A percentile compares a stretch with the other conserved stretches of the same genome.
Evolutionary conservation across 164 flowering plant species (phyloP).

Genomic region (Kingdonia uniflora): DNA sequence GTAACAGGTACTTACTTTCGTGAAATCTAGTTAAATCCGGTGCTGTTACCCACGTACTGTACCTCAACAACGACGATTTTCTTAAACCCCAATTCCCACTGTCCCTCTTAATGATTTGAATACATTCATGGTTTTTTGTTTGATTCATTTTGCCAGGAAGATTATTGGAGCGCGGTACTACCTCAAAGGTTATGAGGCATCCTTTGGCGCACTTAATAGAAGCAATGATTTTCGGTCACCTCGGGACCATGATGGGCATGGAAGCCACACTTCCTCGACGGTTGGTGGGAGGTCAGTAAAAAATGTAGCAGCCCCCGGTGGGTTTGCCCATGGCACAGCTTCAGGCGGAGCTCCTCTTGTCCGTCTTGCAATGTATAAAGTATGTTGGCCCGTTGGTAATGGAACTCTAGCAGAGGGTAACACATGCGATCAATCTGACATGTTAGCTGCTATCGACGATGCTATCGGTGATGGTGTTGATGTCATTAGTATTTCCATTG

Average conservation of each 20-base stretch:
- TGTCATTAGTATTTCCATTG: conserved; percentile 75
- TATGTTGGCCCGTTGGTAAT: conserved; percentile 67
- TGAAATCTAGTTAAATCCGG: too few relatives aligned
- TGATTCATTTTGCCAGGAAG: conserved; percentile 53
- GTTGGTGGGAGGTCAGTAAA: conserved; percentile 51
- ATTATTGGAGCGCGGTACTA: conserved; percentile 83
- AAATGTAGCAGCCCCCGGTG: conserved; percentile 48
- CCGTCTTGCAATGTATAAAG: conserved; percentile 85
- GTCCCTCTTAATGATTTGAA: too few relatives aligned
- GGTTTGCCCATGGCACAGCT: conserved; percentile 63
- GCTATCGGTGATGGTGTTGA: conserved; percentile 83
- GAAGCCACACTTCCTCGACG: conserved; percentile 81
- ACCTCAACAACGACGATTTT: too few relatives aligned
- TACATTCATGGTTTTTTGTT: too few relatives aligned
- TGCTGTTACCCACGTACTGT: too few relatives aligned
- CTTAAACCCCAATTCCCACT: too few relatives aligned
- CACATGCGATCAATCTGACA: conserved; percentile 61
- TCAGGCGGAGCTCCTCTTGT: conserved; percentile 77
- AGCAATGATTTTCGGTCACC: conserved; percentile 56
- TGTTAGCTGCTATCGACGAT: conserved; percentile 85
- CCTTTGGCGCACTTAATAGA: conserved; percentile 41
- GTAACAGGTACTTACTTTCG: too few relatives aligned
- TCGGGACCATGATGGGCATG: conserved; percentile 86
- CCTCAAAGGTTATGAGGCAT: conserved; percentile 52
- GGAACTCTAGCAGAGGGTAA: conserved; percentile 31